Evolutionary conservation across 208 protist genomes (phyloP), one percentile per base, ranked within the genome.

Genomic region (Acanthamoeba rhysodes): DNA sequence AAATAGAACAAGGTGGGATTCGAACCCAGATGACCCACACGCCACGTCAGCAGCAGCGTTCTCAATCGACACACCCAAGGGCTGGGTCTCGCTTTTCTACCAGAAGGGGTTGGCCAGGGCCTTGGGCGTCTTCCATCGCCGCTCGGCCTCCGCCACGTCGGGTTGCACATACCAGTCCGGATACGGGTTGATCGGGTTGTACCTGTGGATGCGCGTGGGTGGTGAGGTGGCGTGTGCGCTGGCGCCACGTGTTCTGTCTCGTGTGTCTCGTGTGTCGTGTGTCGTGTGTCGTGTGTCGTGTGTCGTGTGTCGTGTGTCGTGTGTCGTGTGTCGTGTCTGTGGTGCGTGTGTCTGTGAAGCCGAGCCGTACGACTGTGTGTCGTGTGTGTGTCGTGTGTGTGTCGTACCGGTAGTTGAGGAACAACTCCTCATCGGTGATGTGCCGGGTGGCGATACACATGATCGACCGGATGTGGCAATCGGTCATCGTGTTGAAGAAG

Each of bases 81-180:
- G n/a, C n/a, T n/a, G n/a, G n/a, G n/a, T 41, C 37, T 41, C 37
- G 4, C 37, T 41, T 41, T 41, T 41, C 45, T n/a, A 76, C 68
- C 68, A 76, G 68, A 76, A 76, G 68, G 68, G 68, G 68, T n/a
- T 76, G 32, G 68, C 68, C 2, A 76, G 2, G 68, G 68, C 68
- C 68, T 76, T 76, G 68, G 68, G 68, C 68, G 2, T 76, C 32
- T 76, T 29, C 95, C 95, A 95, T 78, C 95, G 32, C 64, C 95
- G 64, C 29, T 66, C 62, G 34, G 95, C 84, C 48, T 95, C 95
- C 64, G 82, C 84, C 29, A 95, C n/a, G n/a, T 95, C 85, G 2
- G 85, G 95, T 45, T 95, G 85, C 24, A 27, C 32, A 87, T 95
- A 95, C 95, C 95, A 95, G 62, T 53, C 32, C 48, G 95, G 85